phyloP scores from a whole-genome alignment of 345 rosid species.

The Eutrema yunnanense region DNA sequence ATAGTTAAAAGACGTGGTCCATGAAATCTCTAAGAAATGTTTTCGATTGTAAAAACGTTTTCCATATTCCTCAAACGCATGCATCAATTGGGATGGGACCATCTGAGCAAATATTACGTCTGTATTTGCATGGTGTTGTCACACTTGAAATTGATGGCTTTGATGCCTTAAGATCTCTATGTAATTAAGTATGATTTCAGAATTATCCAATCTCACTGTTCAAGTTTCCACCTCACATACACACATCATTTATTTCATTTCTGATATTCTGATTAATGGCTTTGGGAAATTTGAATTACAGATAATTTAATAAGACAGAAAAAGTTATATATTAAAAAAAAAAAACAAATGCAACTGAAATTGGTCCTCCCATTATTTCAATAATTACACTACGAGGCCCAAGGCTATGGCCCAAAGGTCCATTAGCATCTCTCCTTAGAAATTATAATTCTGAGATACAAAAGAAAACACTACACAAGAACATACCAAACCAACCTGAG shows the following conservation, averaged over 20 bases:
- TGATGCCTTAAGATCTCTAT: background rate
- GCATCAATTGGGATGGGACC: background rate
- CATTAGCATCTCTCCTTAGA: background rate
- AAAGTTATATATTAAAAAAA: no score
- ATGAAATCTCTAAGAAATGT: background rate
- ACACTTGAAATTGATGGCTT: background rate
- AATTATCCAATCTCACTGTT: background rate
- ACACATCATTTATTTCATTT: no score
- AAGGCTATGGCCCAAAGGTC: background rate
- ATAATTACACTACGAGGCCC: background rate
- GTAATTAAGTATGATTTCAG: background rate
- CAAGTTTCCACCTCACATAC: background rate
- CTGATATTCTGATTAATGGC: background rate
- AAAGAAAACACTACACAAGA: background rate
- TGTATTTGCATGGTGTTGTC: background rate
- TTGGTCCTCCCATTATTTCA: no score
- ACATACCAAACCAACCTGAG: background rate
- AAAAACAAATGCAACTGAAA: no score
- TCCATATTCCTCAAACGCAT: background rate
- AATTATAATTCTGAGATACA: no score
- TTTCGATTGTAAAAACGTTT: background rate
- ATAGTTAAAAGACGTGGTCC: background rate
- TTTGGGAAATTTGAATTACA: background rate
- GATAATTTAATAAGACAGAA: no score
- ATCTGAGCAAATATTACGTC: background rate